phyloP scores from a whole-genome alignment of 805 yeast genomes.

The Hemisphaericaspora nanyangensis region DNA sequence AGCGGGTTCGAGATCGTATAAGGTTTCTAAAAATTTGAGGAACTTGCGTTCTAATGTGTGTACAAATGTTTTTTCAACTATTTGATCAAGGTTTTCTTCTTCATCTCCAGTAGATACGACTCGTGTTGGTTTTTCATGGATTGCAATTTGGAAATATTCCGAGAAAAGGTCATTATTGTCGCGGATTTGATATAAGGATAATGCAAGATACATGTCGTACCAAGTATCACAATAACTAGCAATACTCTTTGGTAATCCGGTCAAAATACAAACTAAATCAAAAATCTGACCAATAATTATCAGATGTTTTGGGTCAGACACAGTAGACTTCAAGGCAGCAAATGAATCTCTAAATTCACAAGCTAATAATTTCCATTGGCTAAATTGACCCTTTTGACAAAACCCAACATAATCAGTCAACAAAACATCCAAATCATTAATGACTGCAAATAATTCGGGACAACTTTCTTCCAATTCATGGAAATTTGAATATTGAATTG shows the following conservation, averaged over 20 bases:
- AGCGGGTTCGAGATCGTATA: constrained; percentile 58
- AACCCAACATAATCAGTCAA: constrained; percentile 39
- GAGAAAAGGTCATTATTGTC: constrained; percentile 37
- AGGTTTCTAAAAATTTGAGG: constrained; percentile 52
- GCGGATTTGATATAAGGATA: constrained; percentile 54
- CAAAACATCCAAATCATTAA: constrained; percentile 39
- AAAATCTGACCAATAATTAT: constrained; percentile 33
- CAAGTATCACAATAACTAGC: constrained; percentile 51
- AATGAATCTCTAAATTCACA: constrained; percentile 48
- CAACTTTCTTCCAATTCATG: constrained; percentile 30
- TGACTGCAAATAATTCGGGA: constrained; percentile 31
- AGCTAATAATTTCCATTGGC: constrained; percentile 48
- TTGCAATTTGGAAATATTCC: constrained; percentile 31
- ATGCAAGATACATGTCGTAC: constrained; percentile 62
- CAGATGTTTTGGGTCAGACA: constrained; percentile 20
- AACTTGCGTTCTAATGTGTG: constrained; percentile 55
- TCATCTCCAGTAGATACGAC: constrained; percentile 28
- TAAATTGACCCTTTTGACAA: constrained; percentile 38
- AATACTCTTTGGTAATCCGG: constrained; percentile 50
- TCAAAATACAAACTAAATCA: constrained; percentile 40
- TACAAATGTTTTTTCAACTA: constrained; percentile 30
- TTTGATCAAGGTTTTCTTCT: constrained; percentile 18
- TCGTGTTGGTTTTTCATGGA: constrained; percentile 31
- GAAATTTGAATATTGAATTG: constrained; percentile 42
- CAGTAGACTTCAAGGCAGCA: constrained; percentile 19